Percentiles rank a stretch among this genome's conserved stretches.
Conservation (phyloP, 139 green algal genomes). For the Pseudopediastrum boryanum region DNA sequence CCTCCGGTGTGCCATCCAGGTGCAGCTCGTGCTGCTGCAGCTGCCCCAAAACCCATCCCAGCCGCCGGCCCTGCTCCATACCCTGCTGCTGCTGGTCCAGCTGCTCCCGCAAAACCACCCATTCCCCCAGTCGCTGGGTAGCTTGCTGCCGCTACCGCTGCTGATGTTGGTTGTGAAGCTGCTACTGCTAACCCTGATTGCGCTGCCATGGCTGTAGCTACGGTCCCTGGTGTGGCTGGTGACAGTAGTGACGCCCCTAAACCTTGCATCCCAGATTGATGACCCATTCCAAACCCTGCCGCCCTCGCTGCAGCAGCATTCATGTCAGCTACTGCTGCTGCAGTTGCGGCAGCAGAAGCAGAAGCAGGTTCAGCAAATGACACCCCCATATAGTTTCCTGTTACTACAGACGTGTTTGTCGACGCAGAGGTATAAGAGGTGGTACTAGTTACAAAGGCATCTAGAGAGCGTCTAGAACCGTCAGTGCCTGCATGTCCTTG, state of each 20-base stretch:
- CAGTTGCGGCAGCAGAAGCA: neutral
- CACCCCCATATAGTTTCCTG: neutral
- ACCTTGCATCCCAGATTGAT: too few species aligned
- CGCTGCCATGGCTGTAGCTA: too few species aligned
- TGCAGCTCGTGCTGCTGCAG: neutral
- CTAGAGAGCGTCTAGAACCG: neutral
- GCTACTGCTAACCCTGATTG: too few species aligned
- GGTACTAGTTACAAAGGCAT: neutral
- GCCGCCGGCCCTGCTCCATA: neutral
- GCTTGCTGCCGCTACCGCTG: neutral
- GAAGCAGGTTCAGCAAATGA: neutral
- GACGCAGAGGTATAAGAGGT: neutral
- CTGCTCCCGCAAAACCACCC: too few species aligned
- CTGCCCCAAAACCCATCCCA: neutral
- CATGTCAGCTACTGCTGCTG: conserved; percentile 3
- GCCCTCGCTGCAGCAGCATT: too few species aligned
- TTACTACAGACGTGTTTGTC: conserved; percentile 4
- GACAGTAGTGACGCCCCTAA: too few species aligned
- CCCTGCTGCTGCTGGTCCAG: neutral
- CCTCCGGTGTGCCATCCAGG: neutral
- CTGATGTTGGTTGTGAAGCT: neutral
- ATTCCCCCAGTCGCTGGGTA: neutral
- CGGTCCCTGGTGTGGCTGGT: too few species aligned
- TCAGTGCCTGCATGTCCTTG: too few species aligned
- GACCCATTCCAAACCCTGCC: too few species aligned